phyloP scores from a whole-genome alignment of 352 stramenopile species.

The Pythium brachiatum region DNA sequence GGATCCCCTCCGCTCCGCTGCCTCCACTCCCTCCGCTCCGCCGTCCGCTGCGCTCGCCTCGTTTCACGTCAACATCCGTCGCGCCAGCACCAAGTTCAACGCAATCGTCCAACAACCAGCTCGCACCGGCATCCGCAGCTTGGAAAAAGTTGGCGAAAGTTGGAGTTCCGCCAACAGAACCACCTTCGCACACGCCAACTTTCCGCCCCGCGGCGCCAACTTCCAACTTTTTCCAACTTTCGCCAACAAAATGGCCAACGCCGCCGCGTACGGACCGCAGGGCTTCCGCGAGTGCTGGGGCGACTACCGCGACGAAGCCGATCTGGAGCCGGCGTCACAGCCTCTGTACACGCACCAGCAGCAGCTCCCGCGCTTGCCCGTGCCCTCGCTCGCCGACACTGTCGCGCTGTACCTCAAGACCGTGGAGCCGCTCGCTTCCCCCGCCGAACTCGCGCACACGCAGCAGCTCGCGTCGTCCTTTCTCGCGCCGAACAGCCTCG shows the following conservation, averaged over 20 bases:
- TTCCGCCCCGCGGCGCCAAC: too few relatives aligned
- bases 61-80: conserved; percentile 26
- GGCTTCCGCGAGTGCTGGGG: conserved; percentile 96
- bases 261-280: conserved; percentile 40
- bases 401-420: conserved; percentile 89
- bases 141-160: too few relatives aligned
- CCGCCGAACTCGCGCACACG: conserved; percentile 64
- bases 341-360: conserved; percentile 84
- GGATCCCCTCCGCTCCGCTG: not conserved
- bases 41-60: conserved; percentile 3
- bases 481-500: conserved; percentile 51
- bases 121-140: too few relatives aligned
- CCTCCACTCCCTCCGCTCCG: conserved; percentile 1
- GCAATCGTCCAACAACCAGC: not conserved
- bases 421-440: conserved; percentile 76
- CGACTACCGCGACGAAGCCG: conserved; percentile 81
- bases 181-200: too few relatives aligned
- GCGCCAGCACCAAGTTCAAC: conserved; percentile 17
- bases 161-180: conserved; percentile 2
- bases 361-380: conserved; percentile 85
- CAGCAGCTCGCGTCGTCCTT: conserved; percentile 74
- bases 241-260: conserved; percentile 7
- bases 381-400: conserved; percentile 89
- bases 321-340: conserved; percentile 51
- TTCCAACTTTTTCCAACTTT: not conserved